These are phyloP conservation scores for Naganishia onofrii DNA, from an alignment of 768 basidiomycete species.

Conservation along the genomic window DNA sequence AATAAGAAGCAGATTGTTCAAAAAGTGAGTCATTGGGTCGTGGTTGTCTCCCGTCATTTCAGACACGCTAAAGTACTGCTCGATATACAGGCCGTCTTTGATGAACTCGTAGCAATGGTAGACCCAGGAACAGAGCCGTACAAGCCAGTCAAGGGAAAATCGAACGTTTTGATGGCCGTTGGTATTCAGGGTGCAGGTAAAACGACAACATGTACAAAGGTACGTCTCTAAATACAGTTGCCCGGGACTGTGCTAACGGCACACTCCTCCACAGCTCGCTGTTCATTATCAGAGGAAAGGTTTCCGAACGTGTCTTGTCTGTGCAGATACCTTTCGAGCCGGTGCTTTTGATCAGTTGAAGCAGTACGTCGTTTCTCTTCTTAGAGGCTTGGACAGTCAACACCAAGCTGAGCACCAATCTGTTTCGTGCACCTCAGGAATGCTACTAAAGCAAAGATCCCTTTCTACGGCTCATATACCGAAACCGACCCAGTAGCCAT, in stretches of 20 bases:
- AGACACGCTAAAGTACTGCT: neutral
- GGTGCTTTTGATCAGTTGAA: constrained; percentile 99
- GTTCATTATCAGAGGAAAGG: constrained; percentile 96
- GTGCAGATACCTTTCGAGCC: constrained; percentile 98
- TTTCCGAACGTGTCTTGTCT: constrained; percentile 94
- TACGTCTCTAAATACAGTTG: constrained; percentile 31
- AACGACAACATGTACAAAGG: constrained; percentile 97
- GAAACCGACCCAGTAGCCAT: constrained; percentile 97
- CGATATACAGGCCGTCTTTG: constrained; percentile 75
- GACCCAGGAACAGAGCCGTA: constrained; percentile 94
- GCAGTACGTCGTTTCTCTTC: constrained; percentile 56
- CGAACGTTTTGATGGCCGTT: constrained; percentile 95
- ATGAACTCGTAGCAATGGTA: constrained; percentile 90
- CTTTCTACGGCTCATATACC: constrained; percentile 98
- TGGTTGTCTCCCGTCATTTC: neutral
- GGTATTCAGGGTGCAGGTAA: constrained; percentile 97
- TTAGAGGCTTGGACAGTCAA: neutral
- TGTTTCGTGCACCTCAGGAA: constrained; percentile 54
- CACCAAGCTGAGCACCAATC: neutral
- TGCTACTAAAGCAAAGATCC: constrained; percentile 96
- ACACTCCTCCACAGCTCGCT: constrained; percentile 60
- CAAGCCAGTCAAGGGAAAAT: constrained; percentile 90
- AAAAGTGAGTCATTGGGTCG: constrained; percentile 63
- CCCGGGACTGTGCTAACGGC: neutral
- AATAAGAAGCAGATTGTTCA: constrained; percentile 86